phyloP scores from a whole-genome alignment of 2,329 filamentous ascomycete genomes.

The Mycocentrospora acerina region DNA sequence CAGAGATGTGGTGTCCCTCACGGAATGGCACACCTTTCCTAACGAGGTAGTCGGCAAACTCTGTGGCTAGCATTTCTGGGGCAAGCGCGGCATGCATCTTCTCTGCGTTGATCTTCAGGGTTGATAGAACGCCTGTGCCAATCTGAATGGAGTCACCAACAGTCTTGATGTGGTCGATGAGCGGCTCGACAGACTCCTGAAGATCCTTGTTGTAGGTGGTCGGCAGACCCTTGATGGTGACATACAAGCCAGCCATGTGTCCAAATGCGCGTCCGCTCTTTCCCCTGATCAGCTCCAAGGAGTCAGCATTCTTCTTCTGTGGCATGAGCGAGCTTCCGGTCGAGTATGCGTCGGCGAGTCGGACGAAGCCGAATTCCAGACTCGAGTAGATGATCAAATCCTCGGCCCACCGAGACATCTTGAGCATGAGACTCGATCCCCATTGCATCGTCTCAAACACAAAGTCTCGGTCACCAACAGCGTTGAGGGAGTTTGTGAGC shows the following conservation, averaged over 20 bases:
- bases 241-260: constrained; percentile 78
- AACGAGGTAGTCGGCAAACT: constrained; percentile 66
- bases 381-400: constrained; percentile 83
- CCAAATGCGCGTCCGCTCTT: constrained; percentile 77
- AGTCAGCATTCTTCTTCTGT: constrained; percentile 82
- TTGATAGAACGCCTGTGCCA: constrained; percentile 76
- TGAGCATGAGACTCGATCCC: constrained; percentile 74
- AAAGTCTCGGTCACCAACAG: constrained; percentile 78
- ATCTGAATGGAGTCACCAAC: constrained; percentile 80
- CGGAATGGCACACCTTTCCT: constrained; percentile 73
- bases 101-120: constrained; percentile 67
- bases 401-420: constrained; percentile 79
- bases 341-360: constrained; percentile 75
- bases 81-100: constrained; percentile 79
- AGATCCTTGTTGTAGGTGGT: constrained; percentile 89
- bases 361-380: constrained; percentile 74
- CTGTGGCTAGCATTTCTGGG: constrained; percentile 79
- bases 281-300: constrained; percentile 72
- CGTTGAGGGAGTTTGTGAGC: constrained; percentile 75
- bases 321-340: constrained; percentile 79
- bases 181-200: constrained; percentile 84
- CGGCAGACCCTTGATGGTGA: constrained; percentile 73
- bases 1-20: constrained; percentile 77
- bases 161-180: constrained; percentile 82
- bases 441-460: constrained; percentile 80